phyloP scores from a whole-genome alignment of 2,329 filamentous ascomycete genomes.

The Trichoderma sp. region DNA sequence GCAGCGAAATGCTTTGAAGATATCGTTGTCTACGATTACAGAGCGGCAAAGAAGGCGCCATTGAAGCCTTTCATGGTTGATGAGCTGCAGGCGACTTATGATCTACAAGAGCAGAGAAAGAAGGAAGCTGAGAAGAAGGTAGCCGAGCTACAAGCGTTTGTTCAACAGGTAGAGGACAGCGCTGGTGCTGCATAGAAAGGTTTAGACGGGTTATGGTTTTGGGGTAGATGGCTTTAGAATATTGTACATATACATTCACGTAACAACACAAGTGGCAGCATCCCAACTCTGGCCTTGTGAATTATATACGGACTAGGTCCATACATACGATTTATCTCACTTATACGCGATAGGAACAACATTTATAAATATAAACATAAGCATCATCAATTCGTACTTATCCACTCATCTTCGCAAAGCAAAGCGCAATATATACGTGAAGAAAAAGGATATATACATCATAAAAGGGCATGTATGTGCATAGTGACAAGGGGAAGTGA shows the following conservation, averaged over 20 bases:
- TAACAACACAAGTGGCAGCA: not conserved
- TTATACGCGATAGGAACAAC: not conserved
- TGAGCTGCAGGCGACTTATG: slow-evolving; percentile 39
- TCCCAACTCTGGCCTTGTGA: not conserved
- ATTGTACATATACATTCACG: not conserved
- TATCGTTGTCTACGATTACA: slow-evolving; percentile 36
- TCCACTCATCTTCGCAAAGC: not conserved
- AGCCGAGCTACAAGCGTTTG: slow-evolving; percentile 7
- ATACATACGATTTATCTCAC: not conserved
- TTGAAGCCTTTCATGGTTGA: slow-evolving; percentile 46
- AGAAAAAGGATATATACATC: slow-evolving; percentile 15
- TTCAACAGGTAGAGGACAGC: slow-evolving; percentile 13
- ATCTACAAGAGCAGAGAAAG: slow-evolving; percentile 34
- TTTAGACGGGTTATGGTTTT: not conserved
- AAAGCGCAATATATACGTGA: slow-evolving; percentile 23
- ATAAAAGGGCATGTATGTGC: not conserved
- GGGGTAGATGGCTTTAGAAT: not conserved
- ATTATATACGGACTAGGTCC: fast-evolving
- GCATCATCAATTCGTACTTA: not conserved
- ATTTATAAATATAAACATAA: not conserved
- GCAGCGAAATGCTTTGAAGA: slow-evolving; percentile 72
- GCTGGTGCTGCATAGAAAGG: not conserved
- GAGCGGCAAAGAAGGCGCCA: slow-evolving; percentile 37
- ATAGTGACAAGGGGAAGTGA: not conserved
- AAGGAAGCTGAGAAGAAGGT: slow-evolving; percentile 26